These are phyloP conservation scores for Citrus cavaleriei DNA, from an alignment of 345 rosid species.

Conservation along the genomic window DNA sequence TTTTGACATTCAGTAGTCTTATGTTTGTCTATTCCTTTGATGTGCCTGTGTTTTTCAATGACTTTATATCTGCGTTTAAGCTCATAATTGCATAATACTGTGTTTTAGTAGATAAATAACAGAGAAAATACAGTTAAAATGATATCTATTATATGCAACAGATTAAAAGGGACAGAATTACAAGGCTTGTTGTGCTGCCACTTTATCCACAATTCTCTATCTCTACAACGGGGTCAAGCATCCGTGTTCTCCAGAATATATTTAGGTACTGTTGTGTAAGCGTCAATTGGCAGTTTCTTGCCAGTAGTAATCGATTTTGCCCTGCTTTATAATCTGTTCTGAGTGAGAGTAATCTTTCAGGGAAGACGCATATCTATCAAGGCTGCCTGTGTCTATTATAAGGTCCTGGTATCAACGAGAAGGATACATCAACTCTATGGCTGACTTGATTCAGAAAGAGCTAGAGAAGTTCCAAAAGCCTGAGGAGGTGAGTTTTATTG, in stretches of 20 bases:
- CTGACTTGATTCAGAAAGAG: conserved; percentile 74
- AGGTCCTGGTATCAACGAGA: conserved; percentile 83
- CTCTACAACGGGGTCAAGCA: conserved; percentile 92
- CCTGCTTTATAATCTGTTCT: conserved; percentile 8
- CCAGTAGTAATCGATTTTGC: neutral
- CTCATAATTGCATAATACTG: neutral
- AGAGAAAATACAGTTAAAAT: neutral
- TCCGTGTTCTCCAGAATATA: conserved; percentile 67
- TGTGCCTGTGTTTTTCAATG: neutral
- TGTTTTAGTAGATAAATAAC: neutral
- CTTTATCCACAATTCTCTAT: conserved; percentile 96
- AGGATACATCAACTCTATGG: conserved; percentile 87
- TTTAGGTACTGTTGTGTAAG: conserved; percentile 45
- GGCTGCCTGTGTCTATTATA: conserved; percentile 72
- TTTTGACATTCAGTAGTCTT: neutral
- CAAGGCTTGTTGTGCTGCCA: conserved; percentile 90
- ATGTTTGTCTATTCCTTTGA: neutral
- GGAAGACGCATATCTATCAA: conserved; percentile 66
- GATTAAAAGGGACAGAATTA: conserved; percentile 77
- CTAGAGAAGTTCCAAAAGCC: conserved; percentile 62
- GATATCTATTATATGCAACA: conserved; percentile 19
- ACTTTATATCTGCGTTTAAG: neutral
- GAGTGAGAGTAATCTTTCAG: conserved; percentile 41
- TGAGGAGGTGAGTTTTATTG: conserved; percentile 51
- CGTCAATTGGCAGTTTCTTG: neutral